Conservation (phyloP, 2,329 filamentous ascomycete genomes). For the Aspergillus viridinutans region DNA sequence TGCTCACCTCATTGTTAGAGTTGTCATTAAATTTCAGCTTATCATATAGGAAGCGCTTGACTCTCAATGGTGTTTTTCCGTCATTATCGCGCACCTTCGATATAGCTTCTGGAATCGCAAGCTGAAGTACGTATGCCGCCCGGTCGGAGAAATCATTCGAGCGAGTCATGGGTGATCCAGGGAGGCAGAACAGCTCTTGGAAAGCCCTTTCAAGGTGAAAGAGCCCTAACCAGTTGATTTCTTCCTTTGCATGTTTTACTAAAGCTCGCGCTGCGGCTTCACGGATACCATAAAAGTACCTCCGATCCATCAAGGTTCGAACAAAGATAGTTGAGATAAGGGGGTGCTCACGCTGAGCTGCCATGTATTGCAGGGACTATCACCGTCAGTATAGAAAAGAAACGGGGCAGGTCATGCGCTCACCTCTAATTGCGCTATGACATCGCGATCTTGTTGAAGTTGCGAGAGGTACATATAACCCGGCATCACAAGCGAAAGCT, state of each 20-base stretch:
- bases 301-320: constrained; percentile 81
- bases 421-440: constrained; percentile 73
- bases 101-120: constrained; percentile 76
- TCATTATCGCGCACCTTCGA: constrained; percentile 69
- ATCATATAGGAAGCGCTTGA: constrained; percentile 80
- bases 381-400: constrained; percentile 4
- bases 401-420: constrained; percentile 9
- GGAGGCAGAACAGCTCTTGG: constrained; percentile 80
- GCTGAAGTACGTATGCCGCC: constrained; percentile 77
- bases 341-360: constrained; percentile 63
- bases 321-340: constrained; percentile 85
- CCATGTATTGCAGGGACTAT: constrained; percentile 68
- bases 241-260: constrained; percentile 68
- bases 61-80: constrained; percentile 72
- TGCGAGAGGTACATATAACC: constrained; percentile 98
- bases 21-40: constrained; percentile 94
- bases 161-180: constrained; percentile 70
- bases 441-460: constrained; percentile 92
- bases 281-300: constrained; percentile 92
- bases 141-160: constrained; percentile 92
- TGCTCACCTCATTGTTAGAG: constrained; percentile 63
- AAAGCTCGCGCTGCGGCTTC: constrained; percentile 77
- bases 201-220: constrained; percentile 83
- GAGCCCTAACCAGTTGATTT: constrained; percentile 71
- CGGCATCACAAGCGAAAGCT: constrained; percentile 75